Evolutionary conservation across 75 land plant species (phyloP).

Genomic region (Adiantum capillusveneris): DNA sequence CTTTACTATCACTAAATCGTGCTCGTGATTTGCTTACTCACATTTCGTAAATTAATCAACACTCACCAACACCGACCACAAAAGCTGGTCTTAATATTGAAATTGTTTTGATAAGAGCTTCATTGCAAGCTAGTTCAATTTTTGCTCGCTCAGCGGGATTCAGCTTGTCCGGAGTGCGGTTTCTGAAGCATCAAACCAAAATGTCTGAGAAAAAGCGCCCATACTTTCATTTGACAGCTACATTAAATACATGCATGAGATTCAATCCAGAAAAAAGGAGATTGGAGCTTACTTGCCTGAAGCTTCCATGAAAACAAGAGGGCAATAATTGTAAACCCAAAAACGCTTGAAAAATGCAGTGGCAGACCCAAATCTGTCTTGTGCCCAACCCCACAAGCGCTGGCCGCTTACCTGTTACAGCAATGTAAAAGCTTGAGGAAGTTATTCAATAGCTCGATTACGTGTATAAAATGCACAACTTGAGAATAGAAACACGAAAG

Average conservation of each 20-base stretch:
- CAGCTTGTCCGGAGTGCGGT: conserved; percentile 38
- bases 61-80: conserved; percentile 32
- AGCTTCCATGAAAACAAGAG: conserved; percentile 34
- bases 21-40: too few species aligned
- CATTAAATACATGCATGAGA: background rate
- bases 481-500: too few species aligned
- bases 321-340: conserved; percentile 42
- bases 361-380: conserved; percentile 24
- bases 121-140: conserved; percentile 15
- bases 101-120: conserved; percentile 17
- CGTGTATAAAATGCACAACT: too few species aligned
- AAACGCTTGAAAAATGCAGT: conserved; percentile 23
- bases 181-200: conserved; percentile 8
- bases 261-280: background rate
- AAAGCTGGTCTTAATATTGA: conserved; percentile 15
- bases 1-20: too few species aligned
- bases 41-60: background rate
- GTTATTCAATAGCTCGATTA: too few species aligned
- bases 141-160: conserved; percentile 15
- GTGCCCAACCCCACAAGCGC: conserved; percentile 38
- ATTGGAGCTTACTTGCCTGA: conserved; percentile 27
- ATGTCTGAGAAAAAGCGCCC: background rate
- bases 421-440: too few species aligned
- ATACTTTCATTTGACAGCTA: background rate
- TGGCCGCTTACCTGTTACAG: conserved; percentile 41